Base-by-base conservation (phyloP, 108 stramenopile species). In the Stephanodiscus minutulus region DNA sequence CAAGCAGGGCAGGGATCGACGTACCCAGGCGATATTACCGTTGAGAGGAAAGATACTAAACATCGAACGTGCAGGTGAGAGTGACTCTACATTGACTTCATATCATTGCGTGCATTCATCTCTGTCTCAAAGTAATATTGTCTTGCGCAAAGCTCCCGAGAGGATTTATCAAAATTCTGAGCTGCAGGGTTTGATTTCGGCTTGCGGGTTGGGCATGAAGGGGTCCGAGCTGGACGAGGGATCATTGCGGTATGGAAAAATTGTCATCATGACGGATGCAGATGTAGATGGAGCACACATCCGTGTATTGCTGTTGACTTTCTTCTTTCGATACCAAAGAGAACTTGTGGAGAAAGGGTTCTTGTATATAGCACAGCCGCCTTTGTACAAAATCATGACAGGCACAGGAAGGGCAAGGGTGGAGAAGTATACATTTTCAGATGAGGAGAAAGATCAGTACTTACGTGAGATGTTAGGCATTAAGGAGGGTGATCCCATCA, bases 251-350 rank as follows among this genome's bases (percentile, higher is more conserved):
- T 91, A 91, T 79, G 86, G 87, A 72, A 79, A 91, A 58, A 91
- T 98, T 66, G 82, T 98, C 22, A 88, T 98, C 69, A 98, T 98
- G 97, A 98, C 97, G 5, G 97, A 98, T 83, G 97, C 97, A 10
- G 97, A 98, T 84, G 97, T 98, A 25, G 97, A 98, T 76, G 97
- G 97, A 13, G 91, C 96, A 11, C 97, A 98, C 74, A 98, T 98
- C 77, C 92, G 97, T 18, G 93, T 96, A n/a, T 80, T 98, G 35
- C 69, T 98, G 21, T 76, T 98, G 68, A 97, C 96, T 7, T 98
- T 98, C 65, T 95, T 98, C 76, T 98, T 84, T 83, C 83, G 97
- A 7, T 94, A 94, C 68, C 97, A 96, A 84, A 66, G 96, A 69
- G 92, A 91, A 48, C 80, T 98, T 31, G 86, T 98, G 20, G 94